phyloP scores from a whole-genome alignment of 2,329 filamentous ascomycete species.

The Sporothrix sp. region DNA sequence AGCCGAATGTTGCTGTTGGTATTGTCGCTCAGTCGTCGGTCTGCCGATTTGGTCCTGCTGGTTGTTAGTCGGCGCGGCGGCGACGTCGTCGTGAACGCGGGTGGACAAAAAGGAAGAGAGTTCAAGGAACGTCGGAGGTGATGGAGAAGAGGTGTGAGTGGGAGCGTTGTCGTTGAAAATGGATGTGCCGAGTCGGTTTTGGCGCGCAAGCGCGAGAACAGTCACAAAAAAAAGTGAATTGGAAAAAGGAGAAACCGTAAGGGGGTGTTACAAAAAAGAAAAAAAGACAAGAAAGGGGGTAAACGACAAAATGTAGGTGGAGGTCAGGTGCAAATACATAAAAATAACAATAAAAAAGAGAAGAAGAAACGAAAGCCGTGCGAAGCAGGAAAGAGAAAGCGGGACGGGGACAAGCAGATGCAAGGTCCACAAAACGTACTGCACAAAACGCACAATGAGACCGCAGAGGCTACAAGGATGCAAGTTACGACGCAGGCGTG shows the following conservation, averaged over 20 bases:
- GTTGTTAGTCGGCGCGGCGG: too few species aligned
- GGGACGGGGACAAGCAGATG: too few species aligned
- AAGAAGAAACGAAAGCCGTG: not conserved
- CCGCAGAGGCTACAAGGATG: constrained; percentile 7
- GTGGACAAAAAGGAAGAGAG: too few species aligned
- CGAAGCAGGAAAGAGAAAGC: not conserved
- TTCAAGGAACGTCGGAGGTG: not conserved
- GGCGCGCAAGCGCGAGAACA: not conserved
- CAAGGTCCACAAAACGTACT: too few species aligned
- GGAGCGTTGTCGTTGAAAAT: too few species aligned
- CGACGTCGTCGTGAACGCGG: too few species aligned
- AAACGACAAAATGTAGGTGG: not conserved
- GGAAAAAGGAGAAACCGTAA: not conserved
- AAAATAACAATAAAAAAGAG: not conserved
- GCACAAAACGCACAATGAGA: not conserved
- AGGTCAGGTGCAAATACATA: not conserved
- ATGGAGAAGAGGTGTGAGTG: not conserved
- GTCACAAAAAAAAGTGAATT: not conserved
- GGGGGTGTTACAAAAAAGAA: not conserved
- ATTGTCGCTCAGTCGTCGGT: too few species aligned
- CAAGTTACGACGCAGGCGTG: constrained; percentile 3
- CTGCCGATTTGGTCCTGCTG: too few species aligned
- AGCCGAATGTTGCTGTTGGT: too few species aligned
- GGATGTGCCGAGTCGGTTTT: not conserved
- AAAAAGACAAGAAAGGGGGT: not conserved